These are phyloP conservation scores for Auriscalpium orientale DNA, from an alignment of 768 basidiomycete species.

Conservation along the genomic window DNA sequence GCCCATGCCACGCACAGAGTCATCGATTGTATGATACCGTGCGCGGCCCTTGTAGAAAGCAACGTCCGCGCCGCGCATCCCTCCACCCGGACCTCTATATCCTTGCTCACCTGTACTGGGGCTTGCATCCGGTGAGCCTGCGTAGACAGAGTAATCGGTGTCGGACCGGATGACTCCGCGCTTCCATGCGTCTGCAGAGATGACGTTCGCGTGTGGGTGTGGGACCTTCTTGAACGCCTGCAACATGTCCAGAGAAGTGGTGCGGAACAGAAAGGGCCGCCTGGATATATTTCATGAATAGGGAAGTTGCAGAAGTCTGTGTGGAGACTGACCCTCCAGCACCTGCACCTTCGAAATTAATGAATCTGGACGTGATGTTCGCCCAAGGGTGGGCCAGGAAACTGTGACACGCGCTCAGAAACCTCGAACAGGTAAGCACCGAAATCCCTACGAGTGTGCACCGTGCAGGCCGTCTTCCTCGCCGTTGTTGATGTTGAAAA, in stretches of 20 bases:
- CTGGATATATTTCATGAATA: constrained; percentile 27
- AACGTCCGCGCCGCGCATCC: constrained; percentile 66
- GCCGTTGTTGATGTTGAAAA: constrained; percentile 84
- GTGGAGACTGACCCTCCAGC: constrained; percentile 53
- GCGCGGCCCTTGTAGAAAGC: constrained; percentile 73
- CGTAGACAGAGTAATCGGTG: constrained; percentile 40
- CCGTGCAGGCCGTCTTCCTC: constrained; percentile 76
- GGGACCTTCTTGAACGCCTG: constrained; percentile 46
- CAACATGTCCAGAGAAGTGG: constrained; percentile 52
- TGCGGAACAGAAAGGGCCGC: constrained; percentile 70
- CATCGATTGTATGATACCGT: constrained; percentile 70
- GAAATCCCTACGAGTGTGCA: constrained; percentile 46
- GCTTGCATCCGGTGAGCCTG: background rate
- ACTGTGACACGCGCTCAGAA: constrained; percentile 24
- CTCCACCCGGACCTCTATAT: constrained; percentile 17
- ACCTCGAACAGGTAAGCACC: background rate
- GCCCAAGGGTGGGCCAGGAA: constrained; percentile 75
- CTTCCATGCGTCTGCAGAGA: constrained; percentile 63
- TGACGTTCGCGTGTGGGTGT: constrained; percentile 66
- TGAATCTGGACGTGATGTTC: constrained; percentile 53
- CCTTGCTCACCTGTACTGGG: background rate
- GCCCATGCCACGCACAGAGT: constrained; percentile 51
- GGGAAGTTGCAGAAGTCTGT: background rate
- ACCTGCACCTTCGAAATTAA: constrained; percentile 80
- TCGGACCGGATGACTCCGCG: constrained; percentile 56